A percentile compares a stretch with the other conserved stretches of the same genome.
phyloP scores from a whole-genome alignment of 441 rosid genomes.

The Eutrema salsugineum region DNA sequence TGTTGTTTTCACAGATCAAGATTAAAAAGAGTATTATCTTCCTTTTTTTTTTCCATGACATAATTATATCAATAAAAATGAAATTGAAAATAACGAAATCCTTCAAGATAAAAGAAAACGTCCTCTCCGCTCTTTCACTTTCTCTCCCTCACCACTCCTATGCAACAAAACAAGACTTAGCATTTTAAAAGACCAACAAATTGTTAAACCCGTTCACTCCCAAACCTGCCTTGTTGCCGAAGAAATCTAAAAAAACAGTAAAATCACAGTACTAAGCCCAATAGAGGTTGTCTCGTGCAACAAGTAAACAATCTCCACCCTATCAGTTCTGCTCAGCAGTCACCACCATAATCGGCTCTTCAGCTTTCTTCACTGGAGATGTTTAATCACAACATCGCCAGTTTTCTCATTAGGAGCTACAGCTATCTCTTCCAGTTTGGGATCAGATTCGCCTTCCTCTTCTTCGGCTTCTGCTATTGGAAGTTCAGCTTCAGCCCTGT shows the following conservation, averaged over 20 bases:
- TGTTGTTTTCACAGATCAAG: too few relatives aligned
- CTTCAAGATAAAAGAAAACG: too few relatives aligned
- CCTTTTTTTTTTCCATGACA: too few relatives aligned
- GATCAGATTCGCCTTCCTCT: slow-evolving; percentile 47
- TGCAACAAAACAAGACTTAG: neutral
- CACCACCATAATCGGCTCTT: neutral
- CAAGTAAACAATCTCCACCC: slow-evolving; percentile 6
- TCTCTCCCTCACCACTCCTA: too few relatives aligned
- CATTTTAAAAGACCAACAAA: neutral
- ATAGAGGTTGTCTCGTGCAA: slow-evolving; percentile 10
- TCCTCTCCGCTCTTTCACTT: too few relatives aligned
- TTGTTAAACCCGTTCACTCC: neutral
- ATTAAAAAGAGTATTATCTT: too few relatives aligned
- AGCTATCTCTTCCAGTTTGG: slow-evolving; percentile 29
- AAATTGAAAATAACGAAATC: too few relatives aligned
- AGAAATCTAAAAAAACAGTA: neutral
- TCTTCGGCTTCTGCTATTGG: slow-evolving; percentile 54
- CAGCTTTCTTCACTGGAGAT: slow-evolving; percentile 1
- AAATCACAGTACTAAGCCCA: neutral
- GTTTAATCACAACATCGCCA: slow-evolving; percentile 5
- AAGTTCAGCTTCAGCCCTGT: slow-evolving; percentile 44
- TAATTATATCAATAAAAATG: too few relatives aligned
- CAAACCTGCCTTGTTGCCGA: neutral
- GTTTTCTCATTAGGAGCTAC: slow-evolving; percentile 17
- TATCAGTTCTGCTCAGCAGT: slow-evolving; percentile 20